Evolutionary conservation across 306 rosid species (phyloP).

Genomic region (Styphnolobium japonicum): DNA sequence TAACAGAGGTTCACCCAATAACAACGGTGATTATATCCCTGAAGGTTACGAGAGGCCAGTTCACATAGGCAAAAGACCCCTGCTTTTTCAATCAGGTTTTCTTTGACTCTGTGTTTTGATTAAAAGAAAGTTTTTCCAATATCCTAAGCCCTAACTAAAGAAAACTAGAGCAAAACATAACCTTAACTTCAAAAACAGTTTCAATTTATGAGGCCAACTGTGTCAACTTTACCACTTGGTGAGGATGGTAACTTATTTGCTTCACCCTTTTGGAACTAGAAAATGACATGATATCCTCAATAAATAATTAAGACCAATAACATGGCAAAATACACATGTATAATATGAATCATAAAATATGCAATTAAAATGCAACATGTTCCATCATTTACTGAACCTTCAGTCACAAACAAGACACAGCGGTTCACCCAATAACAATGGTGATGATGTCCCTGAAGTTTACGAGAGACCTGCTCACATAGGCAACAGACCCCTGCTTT

Average conservation of each 20-base stretch:
- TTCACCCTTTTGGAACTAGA: too few relatives aligned
- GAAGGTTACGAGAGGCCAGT: neutral
- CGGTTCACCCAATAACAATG: conserved; percentile 80
- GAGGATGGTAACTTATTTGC: too few relatives aligned
- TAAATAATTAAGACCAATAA: neutral
- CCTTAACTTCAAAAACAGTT: too few relatives aligned
- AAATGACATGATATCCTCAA: neutral
- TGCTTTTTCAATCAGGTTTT: neutral
- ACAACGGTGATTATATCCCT: neutral
- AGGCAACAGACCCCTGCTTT: conserved; percentile 46
- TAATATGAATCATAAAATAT: neutral
- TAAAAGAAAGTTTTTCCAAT: too few relatives aligned
- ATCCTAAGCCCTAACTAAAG: too few relatives aligned
- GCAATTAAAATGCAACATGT: conserved; percentile 1
- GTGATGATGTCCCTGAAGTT: conserved; percentile 43
- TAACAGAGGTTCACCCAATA: neutral
- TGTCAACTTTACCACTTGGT: too few relatives aligned
- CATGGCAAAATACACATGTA: neutral
- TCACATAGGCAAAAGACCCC: neutral
- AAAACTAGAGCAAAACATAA: too few relatives aligned
- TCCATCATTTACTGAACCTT: conserved; percentile 70
- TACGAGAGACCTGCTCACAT: conserved; percentile 44
- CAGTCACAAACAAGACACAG: conserved; percentile 31
- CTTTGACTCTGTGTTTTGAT: too few relatives aligned
- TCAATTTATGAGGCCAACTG: too few relatives aligned